Base-by-base conservation (phyloP, 2,329 filamentous ascomycete genomes). In the Ophiostoma novo-ulmi region DNA sequence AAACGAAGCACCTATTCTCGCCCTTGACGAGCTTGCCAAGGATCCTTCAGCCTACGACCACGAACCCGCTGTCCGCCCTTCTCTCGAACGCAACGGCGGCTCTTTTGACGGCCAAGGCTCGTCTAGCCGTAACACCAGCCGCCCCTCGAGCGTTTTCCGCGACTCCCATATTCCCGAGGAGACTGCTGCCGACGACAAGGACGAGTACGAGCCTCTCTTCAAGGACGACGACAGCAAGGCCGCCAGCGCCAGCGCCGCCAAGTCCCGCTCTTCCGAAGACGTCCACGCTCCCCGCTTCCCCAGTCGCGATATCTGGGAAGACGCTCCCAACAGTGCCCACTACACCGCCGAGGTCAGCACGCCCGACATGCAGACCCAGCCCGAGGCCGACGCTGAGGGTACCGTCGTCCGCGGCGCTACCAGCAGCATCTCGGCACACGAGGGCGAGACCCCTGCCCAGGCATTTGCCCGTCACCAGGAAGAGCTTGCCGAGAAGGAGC, bases 241-340 rank as follows among this genome's bases (percentile, higher is more conserved):
- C 13, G 44, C 44, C 4, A 20, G 44, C 17, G 44, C 44, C 17
- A 38, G 70, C 7, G 63, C 81, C 55, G 70, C 77, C 66, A 77
- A 78, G 61, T 77, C 78, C 35, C 81, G 83, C 68, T 84, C 84
- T 73, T 80, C 84, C 71, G 82, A 82, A 70, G 84, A 87, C 74
- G 81, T 85, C 10, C 36, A 17, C 72, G 87, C 88, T 73, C 90
- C 90, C 72, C 80, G 86, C 73, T 99, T 99, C 80, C 95, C 95
- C 1, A 97, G 94, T 79, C 91, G 94, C 78, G 95, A 99, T 78
- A 88, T 98, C 58, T 99, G 95, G 95, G 95, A 99, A 81, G 96
- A 99, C 78, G 90, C 93, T 0, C 95, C 96, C 4, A 91, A 89
- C 77, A 97, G 93, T 80, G 84, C 92, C 69, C 89, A 95, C 76